Evolutionary conservation across 495 filamentous ascomycete genomes (phyloP).

Genomic region (Annulohypoxylon maeteangense): DNA sequence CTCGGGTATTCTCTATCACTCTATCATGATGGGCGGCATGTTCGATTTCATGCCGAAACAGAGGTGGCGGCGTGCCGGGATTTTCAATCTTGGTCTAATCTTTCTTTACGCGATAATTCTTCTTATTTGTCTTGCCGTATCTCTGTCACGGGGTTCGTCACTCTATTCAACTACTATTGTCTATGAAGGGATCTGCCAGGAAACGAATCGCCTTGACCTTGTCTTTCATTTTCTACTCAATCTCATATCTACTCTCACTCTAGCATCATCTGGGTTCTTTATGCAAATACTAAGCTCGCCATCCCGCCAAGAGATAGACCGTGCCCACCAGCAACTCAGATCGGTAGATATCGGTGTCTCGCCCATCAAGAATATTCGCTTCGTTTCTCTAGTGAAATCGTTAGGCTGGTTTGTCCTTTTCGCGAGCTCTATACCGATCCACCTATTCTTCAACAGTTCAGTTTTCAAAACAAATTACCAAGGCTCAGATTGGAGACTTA

Average conservation of each 20-base stretch:
- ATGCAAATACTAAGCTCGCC: constrained; percentile 51
- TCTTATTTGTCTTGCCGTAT: neutral
- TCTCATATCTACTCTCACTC: constrained; percentile 45
- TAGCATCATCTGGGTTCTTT: constrained; percentile 52
- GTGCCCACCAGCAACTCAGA: constrained; percentile 13
- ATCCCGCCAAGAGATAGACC: constrained; percentile 28
- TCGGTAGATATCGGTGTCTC: constrained; percentile 34
- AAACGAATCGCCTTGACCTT: neutral
- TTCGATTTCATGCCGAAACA: neutral
- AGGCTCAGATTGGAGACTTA: constrained; percentile 25
- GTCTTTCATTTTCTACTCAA: constrained; percentile 50
- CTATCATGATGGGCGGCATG: neutral
- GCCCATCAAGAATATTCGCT: constrained; percentile 23
- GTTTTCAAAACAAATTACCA: constrained; percentile 27
- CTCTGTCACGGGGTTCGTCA: neutral
- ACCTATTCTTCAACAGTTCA: constrained; percentile 32
- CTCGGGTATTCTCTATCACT: too few species aligned
- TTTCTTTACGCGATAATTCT: neutral
- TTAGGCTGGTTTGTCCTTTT: constrained; percentile 15
- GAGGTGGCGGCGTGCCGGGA: constrained; percentile 19
- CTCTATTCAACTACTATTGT: neutral
- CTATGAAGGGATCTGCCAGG: constrained; percentile 7
- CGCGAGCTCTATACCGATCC: constrained; percentile 23
- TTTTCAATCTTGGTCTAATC: neutral
- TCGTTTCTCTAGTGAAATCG: constrained; percentile 8